phyloP scores from a whole-genome alignment of 257 asterid genomes.

The Phtheirospermum japonicum region DNA sequence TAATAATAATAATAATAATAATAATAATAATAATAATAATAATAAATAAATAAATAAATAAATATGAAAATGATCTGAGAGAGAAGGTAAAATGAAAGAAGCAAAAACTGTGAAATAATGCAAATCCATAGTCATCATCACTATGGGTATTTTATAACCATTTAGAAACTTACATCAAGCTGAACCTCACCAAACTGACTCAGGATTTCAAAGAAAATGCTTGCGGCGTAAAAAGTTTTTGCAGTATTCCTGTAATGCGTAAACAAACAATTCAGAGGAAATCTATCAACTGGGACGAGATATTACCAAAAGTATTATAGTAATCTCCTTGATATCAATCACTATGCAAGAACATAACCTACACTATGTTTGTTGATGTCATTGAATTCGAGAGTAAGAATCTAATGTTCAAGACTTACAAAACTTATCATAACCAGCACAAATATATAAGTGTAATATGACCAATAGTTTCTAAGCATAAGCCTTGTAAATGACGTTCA shows the following conservation, averaged over 20 bases:
- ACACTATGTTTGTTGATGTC: no score
- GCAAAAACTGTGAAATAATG: slow-evolving; percentile 2
- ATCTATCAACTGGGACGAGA: neutral
- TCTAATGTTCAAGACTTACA: no score
- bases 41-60: neutral
- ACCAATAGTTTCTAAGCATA: neutral
- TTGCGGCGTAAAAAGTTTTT: no score
- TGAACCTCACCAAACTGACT: no score
- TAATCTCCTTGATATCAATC: neutral
- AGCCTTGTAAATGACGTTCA: neutral
- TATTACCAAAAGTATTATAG: neutral
- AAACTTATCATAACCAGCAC: slow-evolving; percentile 12
- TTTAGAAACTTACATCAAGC: no score
- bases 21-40: no score
- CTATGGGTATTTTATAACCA: neutral
- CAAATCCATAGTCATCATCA: neutral
- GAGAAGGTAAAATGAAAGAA: neutral
- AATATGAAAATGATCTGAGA: neutral
- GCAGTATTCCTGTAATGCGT: no score
- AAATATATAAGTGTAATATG: neutral
- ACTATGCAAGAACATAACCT: neutral
- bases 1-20: no score
- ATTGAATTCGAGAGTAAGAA: no score
- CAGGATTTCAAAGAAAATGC: no score
- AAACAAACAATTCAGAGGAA: no score